These are phyloP conservation scores for Rutstroemia sp. DNA, from an alignment of 2,329 filamentous ascomycete species.

Conservation along the genomic window DNA sequence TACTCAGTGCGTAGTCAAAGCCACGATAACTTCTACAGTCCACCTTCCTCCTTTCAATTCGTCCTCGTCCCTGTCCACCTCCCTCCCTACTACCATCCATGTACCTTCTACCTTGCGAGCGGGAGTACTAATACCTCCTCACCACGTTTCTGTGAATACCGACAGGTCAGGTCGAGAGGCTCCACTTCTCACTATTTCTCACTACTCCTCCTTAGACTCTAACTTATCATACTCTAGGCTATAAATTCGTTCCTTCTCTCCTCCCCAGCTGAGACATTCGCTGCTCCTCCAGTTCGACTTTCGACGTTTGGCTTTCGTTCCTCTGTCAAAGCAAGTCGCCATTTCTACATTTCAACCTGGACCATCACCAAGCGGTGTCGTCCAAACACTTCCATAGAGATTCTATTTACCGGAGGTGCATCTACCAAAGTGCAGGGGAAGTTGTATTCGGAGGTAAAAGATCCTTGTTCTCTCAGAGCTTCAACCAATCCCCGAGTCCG, in stretches of 20 bases:
- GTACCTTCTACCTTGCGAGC: background rate
- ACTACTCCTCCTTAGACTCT: background rate
- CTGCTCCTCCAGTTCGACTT: no score
- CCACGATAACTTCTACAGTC: no score
- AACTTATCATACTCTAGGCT: background rate
- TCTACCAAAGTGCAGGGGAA: background rate
- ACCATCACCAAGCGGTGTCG: background rate
- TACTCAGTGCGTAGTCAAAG: no score
- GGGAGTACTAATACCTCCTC: background rate
- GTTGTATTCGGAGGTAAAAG: background rate
- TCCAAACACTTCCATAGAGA: background rate
- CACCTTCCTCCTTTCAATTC: no score
- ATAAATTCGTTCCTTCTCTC: background rate
- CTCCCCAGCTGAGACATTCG: background rate
- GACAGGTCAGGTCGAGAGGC: background rate
- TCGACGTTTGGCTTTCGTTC: no score
- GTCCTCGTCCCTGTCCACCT: no score
- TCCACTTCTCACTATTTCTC: background rate
- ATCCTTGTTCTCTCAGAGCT: background rate
- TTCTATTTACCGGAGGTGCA: background rate
- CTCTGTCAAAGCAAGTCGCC: no score
- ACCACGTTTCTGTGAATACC: background rate
- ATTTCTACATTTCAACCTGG: no score
- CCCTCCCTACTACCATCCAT: no score
- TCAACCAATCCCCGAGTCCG: background rate